phyloP scores from a whole-genome alignment of 2,329 filamentous ascomycete species.

The Pyrenochaeta sp. region DNA sequence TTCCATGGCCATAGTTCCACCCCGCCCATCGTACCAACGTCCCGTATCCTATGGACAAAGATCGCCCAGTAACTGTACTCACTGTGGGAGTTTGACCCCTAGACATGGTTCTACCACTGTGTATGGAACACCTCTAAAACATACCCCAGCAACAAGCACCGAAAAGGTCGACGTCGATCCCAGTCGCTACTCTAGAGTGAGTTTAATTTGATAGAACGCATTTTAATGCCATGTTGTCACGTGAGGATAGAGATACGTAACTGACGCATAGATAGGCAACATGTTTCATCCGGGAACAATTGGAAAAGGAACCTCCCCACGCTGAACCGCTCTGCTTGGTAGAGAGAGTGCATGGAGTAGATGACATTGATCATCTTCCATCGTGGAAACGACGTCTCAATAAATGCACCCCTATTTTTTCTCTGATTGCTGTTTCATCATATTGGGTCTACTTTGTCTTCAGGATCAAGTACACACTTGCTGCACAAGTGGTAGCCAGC shows the following conservation, averaged over 20 bases:
- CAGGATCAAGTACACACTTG: conserved; percentile 14
- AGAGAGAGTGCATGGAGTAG: conserved; percentile 7
- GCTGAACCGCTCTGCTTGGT: conserved; percentile 10
- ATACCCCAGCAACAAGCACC: conserved; percentile 7
- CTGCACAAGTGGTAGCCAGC: conserved; percentile 2
- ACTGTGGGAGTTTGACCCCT: conserved; percentile 10
- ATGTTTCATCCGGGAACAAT: neutral
- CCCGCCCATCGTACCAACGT: conserved; percentile 8
- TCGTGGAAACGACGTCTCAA: conserved; percentile 10
- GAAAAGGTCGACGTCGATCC: conserved; percentile 2
- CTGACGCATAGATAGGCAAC: neutral
- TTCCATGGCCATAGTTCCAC: neutral
- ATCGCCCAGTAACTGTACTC: conserved; percentile 4
- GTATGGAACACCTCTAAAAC: conserved; percentile 9
- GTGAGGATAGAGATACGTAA: neutral
- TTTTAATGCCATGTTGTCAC: neutral
- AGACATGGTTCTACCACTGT: conserved; percentile 10
- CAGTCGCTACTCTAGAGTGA: neutral
- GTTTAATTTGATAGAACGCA: neutral
- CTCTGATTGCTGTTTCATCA: conserved; percentile 5
- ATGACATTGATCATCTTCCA: conserved; percentile 13
- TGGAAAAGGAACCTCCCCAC: conserved; percentile 4
- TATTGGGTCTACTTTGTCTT: conserved; percentile 14
- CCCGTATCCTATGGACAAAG: conserved; percentile 8
- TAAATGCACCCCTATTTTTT: conserved; percentile 10